Base-by-base conservation (phyloP, 108 stramenopile species). In the Conticribra guillardii region DNA sequence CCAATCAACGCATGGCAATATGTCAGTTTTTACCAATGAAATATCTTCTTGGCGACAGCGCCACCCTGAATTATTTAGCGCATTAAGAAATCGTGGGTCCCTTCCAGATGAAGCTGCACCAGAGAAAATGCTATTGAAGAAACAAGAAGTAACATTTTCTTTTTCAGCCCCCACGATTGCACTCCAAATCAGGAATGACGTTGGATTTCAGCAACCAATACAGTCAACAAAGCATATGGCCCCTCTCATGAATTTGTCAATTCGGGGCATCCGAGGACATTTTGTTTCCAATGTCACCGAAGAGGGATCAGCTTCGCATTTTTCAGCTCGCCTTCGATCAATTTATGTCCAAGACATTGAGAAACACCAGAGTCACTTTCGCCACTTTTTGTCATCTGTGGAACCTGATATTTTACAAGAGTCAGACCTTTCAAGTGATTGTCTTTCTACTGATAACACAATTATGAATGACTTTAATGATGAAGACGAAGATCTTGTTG, bases 141-240 rank as follows among this genome's bases (percentile, higher is more conserved):
- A 29, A 26, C 49, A 46, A 41, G 34, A 56, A 18, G 15, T 82
- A 1, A 48, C 70, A 49, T 89, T 89, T 77, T 59, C 74, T 19
- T 87, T 89, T 60, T 71, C 83, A 15, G 86, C 89, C 2, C 89
- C 89, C 14, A 34, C 79, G 0, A 83, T 89, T 30, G 71, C 68
- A 44, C 27, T 89, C 0, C 60, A 60, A 14, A 68, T 87, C 16
- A 68, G 57, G 14, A 87, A 87, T 69, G 89, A 89, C 50, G 74
- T 68, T 7, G 82, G 80, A 61, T 75, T 60, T 52, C 37, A 55
- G 1, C 29, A 32, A 24, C 29, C 58, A 0, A 17, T 24, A 16
- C 17, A 47, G 18, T 5, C 46, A 30, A 0, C 46, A 47, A 4
- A 49, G 2, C 8, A 57, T 16, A 22, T 76, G 47, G 73, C 69